phyloP scores from a whole-genome alignment of 2,329 filamentous ascomycete species.

The Cladosporium cucumerinum region DNA sequence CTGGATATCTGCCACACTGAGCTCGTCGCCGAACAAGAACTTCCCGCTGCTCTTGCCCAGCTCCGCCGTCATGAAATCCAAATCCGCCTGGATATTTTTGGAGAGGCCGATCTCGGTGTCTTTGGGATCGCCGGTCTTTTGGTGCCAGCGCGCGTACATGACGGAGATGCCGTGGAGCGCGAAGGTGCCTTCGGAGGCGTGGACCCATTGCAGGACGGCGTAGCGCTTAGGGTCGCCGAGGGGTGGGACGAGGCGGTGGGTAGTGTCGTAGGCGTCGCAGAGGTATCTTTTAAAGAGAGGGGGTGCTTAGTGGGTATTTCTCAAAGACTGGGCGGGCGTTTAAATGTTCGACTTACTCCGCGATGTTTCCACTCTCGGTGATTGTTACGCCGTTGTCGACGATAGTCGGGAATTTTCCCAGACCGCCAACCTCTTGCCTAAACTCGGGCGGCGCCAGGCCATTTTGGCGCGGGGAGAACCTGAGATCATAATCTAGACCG shows the following conservation, averaged over 20 bases:
- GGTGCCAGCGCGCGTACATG: constrained; percentile 44
- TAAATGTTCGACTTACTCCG: constrained; percentile 38
- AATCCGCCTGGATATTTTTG: constrained; percentile 44
- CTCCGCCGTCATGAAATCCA: constrained; percentile 45
- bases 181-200: constrained; percentile 48
- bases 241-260: constrained; percentile 37
- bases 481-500: constrained; percentile 40
- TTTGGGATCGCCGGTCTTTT: constrained; percentile 36
- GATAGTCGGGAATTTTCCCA: constrained; percentile 48
- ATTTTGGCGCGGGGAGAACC: constrained; percentile 39
- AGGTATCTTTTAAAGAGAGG: constrained; percentile 38
- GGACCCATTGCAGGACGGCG: constrained; percentile 43
- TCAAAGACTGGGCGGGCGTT: not conserved
- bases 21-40: constrained; percentile 42
- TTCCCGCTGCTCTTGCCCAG: constrained; percentile 37
- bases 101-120: constrained; percentile 39
- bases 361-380: constrained; percentile 47
- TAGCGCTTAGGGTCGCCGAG: constrained; percentile 35
- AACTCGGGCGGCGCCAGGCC: constrained; percentile 43
- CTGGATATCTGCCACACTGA: constrained; percentile 47
- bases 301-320: not conserved
- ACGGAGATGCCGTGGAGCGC: constrained; percentile 45
- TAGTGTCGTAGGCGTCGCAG: constrained; percentile 45
- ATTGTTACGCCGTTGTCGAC: constrained; percentile 42
- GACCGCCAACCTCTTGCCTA: constrained; percentile 40